Conservation (phyloP, 2,329 filamentous ascomycete genomes). For the Neophaeococcomyces aloes region DNA sequence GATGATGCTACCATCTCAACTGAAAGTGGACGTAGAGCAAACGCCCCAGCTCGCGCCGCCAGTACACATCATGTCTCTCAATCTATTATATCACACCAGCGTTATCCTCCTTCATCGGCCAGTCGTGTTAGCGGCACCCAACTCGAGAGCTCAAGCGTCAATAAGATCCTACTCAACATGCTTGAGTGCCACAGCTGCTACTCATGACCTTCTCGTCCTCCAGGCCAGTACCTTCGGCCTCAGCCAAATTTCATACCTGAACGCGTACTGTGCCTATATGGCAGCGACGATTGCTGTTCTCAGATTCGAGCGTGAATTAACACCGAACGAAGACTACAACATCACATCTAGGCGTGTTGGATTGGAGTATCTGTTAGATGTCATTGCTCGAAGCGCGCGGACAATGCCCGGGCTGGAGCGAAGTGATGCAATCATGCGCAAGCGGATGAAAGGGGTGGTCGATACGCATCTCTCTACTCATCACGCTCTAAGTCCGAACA, state of each 20-base stretch:
- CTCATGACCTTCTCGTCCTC: constrained; percentile 21
- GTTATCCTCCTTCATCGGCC: constrained; percentile 46
- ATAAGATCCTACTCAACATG: constrained; percentile 20
- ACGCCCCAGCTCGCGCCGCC: constrained; percentile 28
- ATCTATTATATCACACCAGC: constrained; percentile 42
- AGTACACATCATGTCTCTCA: constrained; percentile 36
- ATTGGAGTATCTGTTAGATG: constrained; percentile 20
- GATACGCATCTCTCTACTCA: constrained; percentile 10
- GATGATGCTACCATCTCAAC: constrained; percentile 32
- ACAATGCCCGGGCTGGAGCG: constrained; percentile 22
- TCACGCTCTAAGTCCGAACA: not conserved
- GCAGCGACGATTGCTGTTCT: constrained; percentile 23
- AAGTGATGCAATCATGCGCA: constrained; percentile 22
- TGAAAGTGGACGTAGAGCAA: constrained; percentile 30
- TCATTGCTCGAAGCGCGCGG: constrained; percentile 19
- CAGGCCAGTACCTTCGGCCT: constrained; percentile 23
- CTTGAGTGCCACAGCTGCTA: constrained; percentile 19
- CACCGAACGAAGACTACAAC: constrained; percentile 14
- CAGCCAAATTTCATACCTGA: constrained; percentile 21
- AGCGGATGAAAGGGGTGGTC: constrained; percentile 21
- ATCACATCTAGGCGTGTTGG: constrained; percentile 15
- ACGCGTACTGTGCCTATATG: constrained; percentile 23
- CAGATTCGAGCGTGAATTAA: constrained; percentile 20
- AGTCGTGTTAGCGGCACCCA: constrained; percentile 30
- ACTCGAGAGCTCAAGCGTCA: constrained; percentile 12